Evolutionary conservation across 768 basidiomycete genomes (phyloP), one percentile per base, ranked within the genome.

Genomic region (Pisolithus tinctorius): DNA sequence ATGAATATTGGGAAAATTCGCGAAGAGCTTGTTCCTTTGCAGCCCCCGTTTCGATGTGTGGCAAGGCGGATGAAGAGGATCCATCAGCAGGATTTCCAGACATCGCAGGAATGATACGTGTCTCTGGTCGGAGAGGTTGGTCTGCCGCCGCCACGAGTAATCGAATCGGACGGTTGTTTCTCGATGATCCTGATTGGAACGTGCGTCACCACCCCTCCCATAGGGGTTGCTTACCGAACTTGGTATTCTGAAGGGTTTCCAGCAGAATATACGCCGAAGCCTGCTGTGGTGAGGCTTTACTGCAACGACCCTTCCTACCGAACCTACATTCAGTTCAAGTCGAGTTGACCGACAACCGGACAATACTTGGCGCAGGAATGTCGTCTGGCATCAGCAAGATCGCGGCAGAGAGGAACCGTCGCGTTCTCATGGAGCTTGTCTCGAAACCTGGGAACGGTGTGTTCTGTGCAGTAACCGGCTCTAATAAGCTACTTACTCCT

Each of bases 401-500:
- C 7, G 69, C 80, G 16, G 69, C 74, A 6, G 85, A 89, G 55
- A 71, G 85, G 49, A 86, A 81, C 58, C 83, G 83, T 53, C 79
- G 80, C 17, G 66, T 70, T 13, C 72, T 96, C 10, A 66, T 86
- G 20, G 89, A 92, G 54, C 75, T 93, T 30, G 79, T 77, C 7
- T 65, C 71, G 31, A 73, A 80, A 54, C 87, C 91, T 36, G 93
- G 93, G 51, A 96, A 96, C 63, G 86, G 92, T 83, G 20, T 17
- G 45, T 36, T 20, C 34, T 36, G 16, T 6, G 14, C 45, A 23
- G 40, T 41, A 20, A 4, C 8, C 23, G 20, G 29, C 42, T 25
- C 25, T 5, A 46, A 14, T 34, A 46, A 11, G 8, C 20, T 11
- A 11, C 25, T 44, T 5, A 44, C 25, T 44, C 26, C 10, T 20